Evolutionary conservation across 257 asterid species (phyloP), one percentile per base, ranked within the genome.

Genomic region (Voacanga thouarsii): DNA sequence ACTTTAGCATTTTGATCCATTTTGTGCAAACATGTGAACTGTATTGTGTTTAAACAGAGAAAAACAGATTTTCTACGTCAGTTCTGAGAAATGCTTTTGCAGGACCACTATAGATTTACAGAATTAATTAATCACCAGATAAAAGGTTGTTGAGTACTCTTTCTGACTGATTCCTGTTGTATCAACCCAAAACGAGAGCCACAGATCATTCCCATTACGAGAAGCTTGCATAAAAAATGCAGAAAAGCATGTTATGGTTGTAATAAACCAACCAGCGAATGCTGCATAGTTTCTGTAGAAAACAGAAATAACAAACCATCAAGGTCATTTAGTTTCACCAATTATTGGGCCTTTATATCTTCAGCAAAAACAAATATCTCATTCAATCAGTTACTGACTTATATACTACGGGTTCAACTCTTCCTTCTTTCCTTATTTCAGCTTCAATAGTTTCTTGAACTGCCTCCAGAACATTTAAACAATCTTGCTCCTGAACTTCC

Each of bases 111-210:
- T 37, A 75, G 76, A 60, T 80, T 74, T 50, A 51, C 24, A 19
- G 59, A 79, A 72, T 76, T 33, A 82, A 74, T 41, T 68, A 70
- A 87, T 85, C 65, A 95, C 97, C 97, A 95, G 87, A 82, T 89
- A 93, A 84, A 91, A 95, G 24, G 94, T 82, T 47, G 90, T 90
- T 0, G 99, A 87, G 81, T 83, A 82, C 81, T 85, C 80, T 87
- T 85, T 83, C 72, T 83, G 89, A 78, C 71, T 71, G 83, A 78
- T 81, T 84, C 88, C 89, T 3, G 87, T 84, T 60, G 97, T 82
- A 89, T 95, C 99, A 75, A 95, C 99, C 99, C 99, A 95, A 83
- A 81, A 93, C 6, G 98, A 93, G 74, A 95, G 83, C 99, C 99
- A 95, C 78, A 93, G 80, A 85, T 95, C 99, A 83, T 95, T 95